phyloP scores from a whole-genome alignment of 257 asterid genomes.

The Solanum piurae region DNA sequence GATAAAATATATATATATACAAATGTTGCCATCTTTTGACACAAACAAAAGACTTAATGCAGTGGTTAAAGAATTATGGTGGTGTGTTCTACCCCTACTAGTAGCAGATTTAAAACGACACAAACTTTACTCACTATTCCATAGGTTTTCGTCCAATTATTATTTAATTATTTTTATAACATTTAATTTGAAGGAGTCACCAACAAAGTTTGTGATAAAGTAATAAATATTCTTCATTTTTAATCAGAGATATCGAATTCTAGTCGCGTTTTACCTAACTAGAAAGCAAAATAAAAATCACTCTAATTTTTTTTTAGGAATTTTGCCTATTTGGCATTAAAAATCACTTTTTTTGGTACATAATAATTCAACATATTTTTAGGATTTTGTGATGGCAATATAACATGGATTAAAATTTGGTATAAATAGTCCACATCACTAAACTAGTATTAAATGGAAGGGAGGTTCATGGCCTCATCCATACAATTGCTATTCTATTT shows the following conservation, averaged over 20 bases:
- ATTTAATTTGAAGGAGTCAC: not conserved
- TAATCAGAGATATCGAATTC: too few relatives aligned
- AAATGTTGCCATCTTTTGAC: too few relatives aligned
- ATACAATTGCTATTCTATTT: not conserved
- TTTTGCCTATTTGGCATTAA: not conserved
- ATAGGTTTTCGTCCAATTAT: too few relatives aligned
- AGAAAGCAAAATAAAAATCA: too few relatives aligned
- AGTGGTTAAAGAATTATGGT: not conserved
- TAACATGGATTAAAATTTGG: not conserved
- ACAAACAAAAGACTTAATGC: not conserved
- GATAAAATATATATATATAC: too few relatives aligned
- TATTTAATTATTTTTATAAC: too few relatives aligned
- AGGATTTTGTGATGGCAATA: not conserved
- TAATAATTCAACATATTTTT: not conserved
- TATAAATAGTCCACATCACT: not conserved
- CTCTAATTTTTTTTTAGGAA: not conserved
- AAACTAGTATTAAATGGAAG: not conserved
- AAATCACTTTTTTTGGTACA: not conserved
- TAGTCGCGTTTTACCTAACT: too few relatives aligned
- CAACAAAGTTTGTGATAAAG: rapidly evolving
- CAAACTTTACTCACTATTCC: too few relatives aligned
- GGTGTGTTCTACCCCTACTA: not conserved
- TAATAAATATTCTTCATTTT: too few relatives aligned
- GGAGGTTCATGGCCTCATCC: not conserved
- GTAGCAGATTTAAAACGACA: too few relatives aligned